Percentiles rank a stretch among this genome's conserved stretches.
These are phyloP conservation scores for Eleusine indica DNA, from an alignment of 176 grass and related monocot genomes.

Conservation along the genomic window DNA sequence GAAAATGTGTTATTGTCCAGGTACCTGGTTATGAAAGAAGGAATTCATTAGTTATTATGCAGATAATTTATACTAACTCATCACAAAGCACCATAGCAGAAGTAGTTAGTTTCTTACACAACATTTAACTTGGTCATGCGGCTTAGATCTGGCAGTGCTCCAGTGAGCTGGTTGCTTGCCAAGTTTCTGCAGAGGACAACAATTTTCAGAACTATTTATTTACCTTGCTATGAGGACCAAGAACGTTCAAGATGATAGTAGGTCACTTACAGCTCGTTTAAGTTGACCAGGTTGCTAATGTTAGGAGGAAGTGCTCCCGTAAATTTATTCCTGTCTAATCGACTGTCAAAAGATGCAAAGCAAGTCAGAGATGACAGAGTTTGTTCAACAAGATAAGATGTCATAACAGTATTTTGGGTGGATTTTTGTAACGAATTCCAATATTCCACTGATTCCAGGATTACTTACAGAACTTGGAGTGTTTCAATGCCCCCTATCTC, in stretches of 20 bases:
- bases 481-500: constrained; percentile 36
- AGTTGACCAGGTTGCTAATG: constrained; percentile 37
- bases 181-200: constrained; percentile 60
- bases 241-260: background rate
- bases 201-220: constrained; percentile 12
- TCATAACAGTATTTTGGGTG: background rate
- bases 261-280: constrained; percentile 60
- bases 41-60: constrained; percentile 15
- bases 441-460: background rate
- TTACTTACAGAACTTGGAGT: constrained; percentile 65
- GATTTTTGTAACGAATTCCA: background rate
- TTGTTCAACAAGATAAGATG: background rate
- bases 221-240: background rate
- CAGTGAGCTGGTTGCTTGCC: constrained; percentile 67
- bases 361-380: constrained; percentile 3
- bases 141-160: constrained; percentile 65
- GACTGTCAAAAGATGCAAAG: constrained; percentile 33
- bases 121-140: constrained; percentile 50
- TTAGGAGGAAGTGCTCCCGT: constrained; percentile 36
- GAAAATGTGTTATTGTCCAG: constrained; percentile 80
- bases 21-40: constrained; percentile 55
- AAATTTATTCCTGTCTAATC: constrained; percentile 54
- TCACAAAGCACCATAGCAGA: constrained; percentile 18
- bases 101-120: constrained; percentile 59
- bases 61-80: background rate